Base-by-base conservation (phyloP, 2,329 filamentous ascomycete genomes). In the Zopfia rhizophila region DNA sequence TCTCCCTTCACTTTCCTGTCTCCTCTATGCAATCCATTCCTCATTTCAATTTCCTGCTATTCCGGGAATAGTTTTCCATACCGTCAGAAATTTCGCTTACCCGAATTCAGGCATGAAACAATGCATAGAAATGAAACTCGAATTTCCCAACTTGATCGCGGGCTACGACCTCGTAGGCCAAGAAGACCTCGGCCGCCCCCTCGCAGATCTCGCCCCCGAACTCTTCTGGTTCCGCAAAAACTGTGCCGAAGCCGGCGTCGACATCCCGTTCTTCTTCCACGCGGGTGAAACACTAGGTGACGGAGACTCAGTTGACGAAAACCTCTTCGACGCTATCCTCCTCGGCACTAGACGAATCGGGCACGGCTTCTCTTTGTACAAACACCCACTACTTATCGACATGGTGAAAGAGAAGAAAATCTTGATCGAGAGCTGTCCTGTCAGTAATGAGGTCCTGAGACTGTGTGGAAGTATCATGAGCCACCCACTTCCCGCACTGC, bases 191-290 rank as follows among this genome's bases (percentile, higher is more conserved):
- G 92, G 91, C 1, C 83, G 89, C 10, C 81, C 91, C 0, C 82
- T 97, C 18, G 79, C 82, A 21, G 89, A 94, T 56, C 75, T 96
- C 3, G 81, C 93, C 0, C 91, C 92, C 0, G 85, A 96, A 63
- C 77, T 97, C 0, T 93, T 97, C 72, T 97, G 91, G 91, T 97
- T 97, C 80, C 86, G 87, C 55, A 92, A 93, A 70, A 84, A 88
- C 60, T 97, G 91, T 68, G 82, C 84, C 1, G 81, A 89, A 64
- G 87, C 91, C 62, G 84, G 82, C 2, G 82, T 97, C 25, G 84
- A 91, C 37, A 85, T 99, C 7, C 93, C 93, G 1, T 96, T 97
- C 77, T 96, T 96, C 78, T 95, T 97, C 76, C 92, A 97, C 69
- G 92, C 93, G 0, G 93, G 92, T 55, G 92, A 97, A 73, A 90